Evolutionary conservation across 2,329 filamentous ascomycete genomes (phyloP), one percentile per base, ranked within the genome.

Genomic region (Pestalotiopsis fici): DNA sequence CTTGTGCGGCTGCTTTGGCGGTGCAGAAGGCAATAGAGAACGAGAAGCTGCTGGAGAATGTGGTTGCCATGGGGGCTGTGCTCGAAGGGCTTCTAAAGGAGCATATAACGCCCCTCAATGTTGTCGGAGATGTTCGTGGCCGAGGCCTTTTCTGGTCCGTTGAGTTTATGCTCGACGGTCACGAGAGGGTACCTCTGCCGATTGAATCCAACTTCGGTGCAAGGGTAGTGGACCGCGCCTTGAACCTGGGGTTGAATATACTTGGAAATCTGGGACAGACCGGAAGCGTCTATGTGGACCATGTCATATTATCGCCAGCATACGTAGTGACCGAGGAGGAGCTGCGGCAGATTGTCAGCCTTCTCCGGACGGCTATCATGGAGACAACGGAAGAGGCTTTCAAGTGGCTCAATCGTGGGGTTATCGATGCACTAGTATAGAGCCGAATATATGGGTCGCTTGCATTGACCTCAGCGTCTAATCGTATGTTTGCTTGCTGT

Each of bases 91-190:
- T 72, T 13, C 74, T 84, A n/a, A 64, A 67, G 2, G 71, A 83
- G 66, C 11, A n/a, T 9, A 9, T 64, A 21, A 23, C 21, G 9
- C 18, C 28, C 13, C 15, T 54, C 1, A 2, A 37, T 28, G 37
- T 31, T 27, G 39, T 61, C 13, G 59, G 59, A n/a, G 59, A 61
- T 7, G 79, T 84, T 56, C 76, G 82, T 1, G 82, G 82, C 4
- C 76, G 79, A 3, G 82, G 82, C 1, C 73, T 84, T 5, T 83
- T 84, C 71, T 84, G 81, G 82, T 79, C 77, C 28, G 70, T 83
- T 23, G 82, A 83, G 70, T 76, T 83, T 23, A 81, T 61, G 13
- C 18, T 39, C n/a, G 31, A 61, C 21, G 43, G 23, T 15, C 13
- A 61, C 15, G 43, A 7, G 12, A 61, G 43, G 59, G n/a, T n/a